Base-by-base conservation (phyloP, 179 eudicot species). In the Silene vulgaris region DNA sequence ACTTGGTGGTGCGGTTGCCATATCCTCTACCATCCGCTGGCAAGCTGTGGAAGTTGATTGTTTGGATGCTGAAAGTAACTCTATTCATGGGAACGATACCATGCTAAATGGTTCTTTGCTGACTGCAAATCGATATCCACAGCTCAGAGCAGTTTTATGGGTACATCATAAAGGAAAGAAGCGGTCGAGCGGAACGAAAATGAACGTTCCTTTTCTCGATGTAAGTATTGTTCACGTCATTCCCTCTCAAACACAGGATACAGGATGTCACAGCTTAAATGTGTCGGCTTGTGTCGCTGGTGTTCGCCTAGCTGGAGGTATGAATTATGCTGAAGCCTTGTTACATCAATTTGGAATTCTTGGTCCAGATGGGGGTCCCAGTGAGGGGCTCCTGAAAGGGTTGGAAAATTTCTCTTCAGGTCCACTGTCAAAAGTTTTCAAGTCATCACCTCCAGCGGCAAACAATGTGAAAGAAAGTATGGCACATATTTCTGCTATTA, bases 331-430 rank as follows among this genome's bases (percentile, higher is more conserved):
- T 37, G 97, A 95, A 78, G 86, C 91, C 59, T 84, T 95, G 80
- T 87, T 95, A 76, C 99, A 95, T 77, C 84, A 85, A 17, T 95
- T 95, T 84, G 97, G 97, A 73, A 88, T 95, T 70, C 86, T 92
- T 76, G 95, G 97, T 72, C 90, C 93, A 73, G 97, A 92, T 78
- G 97, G 97, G 81, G 91, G 93, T 66, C 97, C 97, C 72, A 96
- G 97, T 79, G 89, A 88, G 79, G 93, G 92, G 74, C 97, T 95
- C 37, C 81, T 93, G 72, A 89, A 83, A 84, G 97, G 97, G 30
- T 76, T 92, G 65, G 84, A 90, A 63, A 87, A 83, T 61, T 83
- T 95, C 77, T 88, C 97, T 78, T 78, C 85, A 2, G 88, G 99
- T 69, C 98, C 98, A 61, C 85, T 95, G 43, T 85, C 92, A 6